Base-by-base conservation (phyloP, 1,284 basidiomycete genomes). In the Sporisorium graminicola region DNA sequence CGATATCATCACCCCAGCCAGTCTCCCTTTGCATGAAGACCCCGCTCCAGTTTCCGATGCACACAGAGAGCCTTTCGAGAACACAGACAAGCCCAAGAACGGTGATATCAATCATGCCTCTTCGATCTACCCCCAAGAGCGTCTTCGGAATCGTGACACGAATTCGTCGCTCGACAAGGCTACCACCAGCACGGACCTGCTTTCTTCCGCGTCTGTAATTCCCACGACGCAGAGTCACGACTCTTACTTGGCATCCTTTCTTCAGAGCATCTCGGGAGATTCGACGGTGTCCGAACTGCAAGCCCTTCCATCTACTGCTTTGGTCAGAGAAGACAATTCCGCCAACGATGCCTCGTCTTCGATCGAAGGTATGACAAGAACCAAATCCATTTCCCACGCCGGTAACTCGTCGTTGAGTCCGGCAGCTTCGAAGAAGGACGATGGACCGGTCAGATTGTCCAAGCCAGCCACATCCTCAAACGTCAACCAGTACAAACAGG, bases 171-270 rank as follows among this genome's bases (percentile, higher is more conserved):
- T 43, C 40, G 9, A 3, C 22, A 37, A 24, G 46, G 16, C 14
- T 5, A 2, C 43, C 9, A 12, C 18, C 9, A n/a, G 35, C 64
- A 26, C 53, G 44, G n/a, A 31, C 24, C n/a, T 35, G 50, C 22
- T 18, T 26, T 5, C 35, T 1, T 12, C 47, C n/a, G 26, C 43
- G 9, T 18, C 47, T 10, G 35, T 35, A 37, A 26, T 35, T 16
- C 22, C 56, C 9, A 46, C 56, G 0, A 22, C 47, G 7, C 35
- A 58, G n/a, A 46, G 22, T 24, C 40, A 70, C 5, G 69, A 71
- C 8, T 37, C 64, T 1, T 62, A 63, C 51, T 56, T 72, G 31
- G 40, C 63, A 8, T 63, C 63, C 2, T 72, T 72, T 43, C 59
- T 71, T 5, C 54, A 65, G 33, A 65, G 68, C 27, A 40, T 71